Percentiles rank a stretch among this genome's conserved stretches.
These are phyloP conservation scores for Teratosphaeriaceae sp. DNA, from an alignment of 2,329 filamentous ascomycete species.

Conservation along the genomic window DNA sequence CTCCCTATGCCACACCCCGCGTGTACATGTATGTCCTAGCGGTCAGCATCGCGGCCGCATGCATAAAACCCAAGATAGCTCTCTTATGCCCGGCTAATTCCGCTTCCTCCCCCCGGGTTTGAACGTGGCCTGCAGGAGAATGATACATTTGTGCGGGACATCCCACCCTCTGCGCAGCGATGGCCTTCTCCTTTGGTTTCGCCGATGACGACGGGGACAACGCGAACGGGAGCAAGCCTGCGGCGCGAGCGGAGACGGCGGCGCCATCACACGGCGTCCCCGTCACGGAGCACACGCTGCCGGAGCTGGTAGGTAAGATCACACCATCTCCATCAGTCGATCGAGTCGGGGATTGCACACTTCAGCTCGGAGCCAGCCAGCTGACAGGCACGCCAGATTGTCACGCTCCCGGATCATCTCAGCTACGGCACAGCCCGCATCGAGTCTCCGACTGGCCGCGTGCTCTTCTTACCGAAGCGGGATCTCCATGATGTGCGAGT, in stretches of 20 bases:
- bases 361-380: not conserved
- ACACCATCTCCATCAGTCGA: not conserved
- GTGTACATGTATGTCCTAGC: too few relatives aligned
- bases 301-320: constrained; percentile 40
- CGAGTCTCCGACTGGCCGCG: constrained; percentile 50
- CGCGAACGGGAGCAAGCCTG: constrained; percentile 10
- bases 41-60: too few relatives aligned
- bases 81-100: too few relatives aligned
- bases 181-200: constrained; percentile 52
- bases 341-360: too few relatives aligned
- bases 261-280: constrained; percentile 5
- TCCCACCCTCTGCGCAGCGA: constrained; percentile 10
- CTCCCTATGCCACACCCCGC: too few relatives aligned
- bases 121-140: too few relatives aligned
- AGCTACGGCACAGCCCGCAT: constrained; percentile 59
- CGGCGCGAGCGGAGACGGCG: not conserved
- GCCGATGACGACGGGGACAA: constrained; percentile 51
- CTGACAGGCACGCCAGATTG: constrained; percentile 36
- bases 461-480: constrained; percentile 57
- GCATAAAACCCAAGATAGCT: too few relatives aligned
- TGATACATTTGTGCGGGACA: not conserved
- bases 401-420: constrained; percentile 63
- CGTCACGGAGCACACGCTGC: constrained; percentile 33
- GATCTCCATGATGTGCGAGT: constrained; percentile 77
- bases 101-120: too few relatives aligned